phyloP scores from a whole-genome alignment of 176 grass and related monocot species.

The Carex littledalei region DNA sequence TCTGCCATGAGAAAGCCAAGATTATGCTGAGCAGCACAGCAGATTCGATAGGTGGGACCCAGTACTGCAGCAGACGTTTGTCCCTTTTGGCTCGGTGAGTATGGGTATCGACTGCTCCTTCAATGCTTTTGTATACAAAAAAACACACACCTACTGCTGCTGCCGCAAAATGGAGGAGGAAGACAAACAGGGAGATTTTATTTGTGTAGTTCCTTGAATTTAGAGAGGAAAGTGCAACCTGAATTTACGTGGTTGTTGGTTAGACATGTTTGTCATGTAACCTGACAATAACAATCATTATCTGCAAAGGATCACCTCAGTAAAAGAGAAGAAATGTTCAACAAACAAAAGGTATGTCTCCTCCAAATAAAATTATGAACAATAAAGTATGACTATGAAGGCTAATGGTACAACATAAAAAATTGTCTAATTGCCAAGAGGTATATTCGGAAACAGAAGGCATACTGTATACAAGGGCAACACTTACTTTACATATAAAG shows the following conservation, averaged over 20 bases:
- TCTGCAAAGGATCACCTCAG: not conserved
- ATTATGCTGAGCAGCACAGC: conserved; percentile 63
- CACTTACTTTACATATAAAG: not conserved
- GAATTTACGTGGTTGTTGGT: conserved; percentile 12
- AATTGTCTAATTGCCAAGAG: not conserved
- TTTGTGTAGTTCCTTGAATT: conserved; percentile 86
- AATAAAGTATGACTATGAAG: not conserved
- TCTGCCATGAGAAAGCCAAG: conserved; percentile 90
- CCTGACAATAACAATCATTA: not conserved
- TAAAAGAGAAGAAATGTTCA: not conserved
- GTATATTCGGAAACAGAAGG: not conserved
- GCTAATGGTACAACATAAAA: not conserved
- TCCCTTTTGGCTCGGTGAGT: conserved; percentile 21
- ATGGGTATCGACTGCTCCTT: conserved; percentile 33
- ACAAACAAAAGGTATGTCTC: not conserved
- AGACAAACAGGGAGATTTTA: conserved; percentile 56
- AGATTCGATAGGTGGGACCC: conserved; percentile 81
- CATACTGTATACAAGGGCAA: not conserved
- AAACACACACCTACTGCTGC: conserved; percentile 39
- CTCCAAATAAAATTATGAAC: not conserved
- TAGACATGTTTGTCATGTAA: not conserved
- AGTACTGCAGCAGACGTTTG: conserved; percentile 43
- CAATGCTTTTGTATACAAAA: conserved; percentile 59
- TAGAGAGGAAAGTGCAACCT: conserved; percentile 40
- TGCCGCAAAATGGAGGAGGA: conserved; percentile 60